Evolutionary conservation across 805 yeast species (phyloP).

Genomic region (Barnettozyma siamensis): DNA sequence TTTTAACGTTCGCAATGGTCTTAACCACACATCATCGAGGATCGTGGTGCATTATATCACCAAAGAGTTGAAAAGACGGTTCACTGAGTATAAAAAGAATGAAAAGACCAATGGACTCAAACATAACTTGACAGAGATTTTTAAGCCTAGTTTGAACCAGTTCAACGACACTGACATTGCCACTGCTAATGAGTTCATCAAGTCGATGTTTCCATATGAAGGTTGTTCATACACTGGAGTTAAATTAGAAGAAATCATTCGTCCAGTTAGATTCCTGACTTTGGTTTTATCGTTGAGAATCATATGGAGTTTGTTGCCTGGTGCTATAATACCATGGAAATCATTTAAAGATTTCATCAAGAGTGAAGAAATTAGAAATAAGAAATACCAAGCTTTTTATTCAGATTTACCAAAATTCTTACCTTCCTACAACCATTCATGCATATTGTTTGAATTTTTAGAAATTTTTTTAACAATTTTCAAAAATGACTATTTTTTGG

Average conservation of each 20-base stretch:
- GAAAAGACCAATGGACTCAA: constrained; percentile 3
- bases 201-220: constrained; percentile 29
- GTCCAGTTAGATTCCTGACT: constrained; percentile 22
- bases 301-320: constrained; percentile 30
- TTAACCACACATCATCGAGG: constrained; percentile 30
- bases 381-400: constrained; percentile 28
- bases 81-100: constrained; percentile 10
- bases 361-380: constrained; percentile 18
- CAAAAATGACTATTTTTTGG: constrained; percentile 27
- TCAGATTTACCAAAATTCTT: constrained; percentile 28
- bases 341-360: constrained; percentile 25
- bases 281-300: constrained; percentile 27
- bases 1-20: constrained; percentile 13
- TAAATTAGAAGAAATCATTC: constrained; percentile 23
- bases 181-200: constrained; percentile 24
- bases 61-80: constrained; percentile 26
- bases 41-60: constrained; percentile 31
- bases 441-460: constrained; percentile 32
- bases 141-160: constrained; percentile 31
- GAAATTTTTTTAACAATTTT: constrained; percentile 30
- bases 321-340: constrained; percentile 32
- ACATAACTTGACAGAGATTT: constrained; percentile 25
- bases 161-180: constrained; percentile 27
- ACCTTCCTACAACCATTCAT: constrained; percentile 31
- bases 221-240: constrained; percentile 32